Base-by-base conservation (phyloP, 2,329 filamentous ascomycete species). In the Fusarium sp. region DNA sequence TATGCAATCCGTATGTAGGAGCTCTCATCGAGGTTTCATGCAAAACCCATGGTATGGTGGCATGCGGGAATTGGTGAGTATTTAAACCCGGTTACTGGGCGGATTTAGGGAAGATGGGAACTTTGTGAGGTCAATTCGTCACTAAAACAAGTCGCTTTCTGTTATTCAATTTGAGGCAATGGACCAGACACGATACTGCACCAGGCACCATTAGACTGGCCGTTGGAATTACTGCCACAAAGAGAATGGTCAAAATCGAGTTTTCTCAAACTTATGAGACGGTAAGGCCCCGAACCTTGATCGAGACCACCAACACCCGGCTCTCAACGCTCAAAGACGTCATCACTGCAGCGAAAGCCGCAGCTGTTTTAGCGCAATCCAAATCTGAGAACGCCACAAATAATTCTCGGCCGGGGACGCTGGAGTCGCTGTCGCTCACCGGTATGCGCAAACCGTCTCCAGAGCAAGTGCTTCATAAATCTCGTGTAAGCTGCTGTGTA, bases 271-370 rank as follows among this genome's bases (percentile, higher is more conserved):
- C 53, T 36, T 59, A 38, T 46, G 51, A 73, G 31, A 68, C 64
- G 29, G 16, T 44, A 61, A 35, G 60, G 68, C 44, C 62, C 55
- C 61, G 62, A 75, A 75, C 62, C 69, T 76, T 74, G 74, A 66
- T 71, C 64, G 31, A 38, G 29, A 56, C 29, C 51, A 36, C 42
- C 56, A 59, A 57, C 46, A 38, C 56, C 49, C 58, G 55, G 56
- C 44, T 55, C 68, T 40, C 22, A n/a, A 35, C 38, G 49, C 58
- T 62, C 56, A 51, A 77, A 73, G 72, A 77, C 75, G 75, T 77
- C 75, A 77, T 77, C 56, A 33, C 66, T 66, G 61, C 56, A 60
- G 49, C 29, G 65, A 65, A 56, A 59, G 40, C 46, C 31, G 59
- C 42, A 62, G 64, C 36, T 42, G 42, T 64, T 56, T 72, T 74